Evolutionary conservation across 345 rosid genomes (phyloP).

Genomic region (Populus tremula): DNA sequence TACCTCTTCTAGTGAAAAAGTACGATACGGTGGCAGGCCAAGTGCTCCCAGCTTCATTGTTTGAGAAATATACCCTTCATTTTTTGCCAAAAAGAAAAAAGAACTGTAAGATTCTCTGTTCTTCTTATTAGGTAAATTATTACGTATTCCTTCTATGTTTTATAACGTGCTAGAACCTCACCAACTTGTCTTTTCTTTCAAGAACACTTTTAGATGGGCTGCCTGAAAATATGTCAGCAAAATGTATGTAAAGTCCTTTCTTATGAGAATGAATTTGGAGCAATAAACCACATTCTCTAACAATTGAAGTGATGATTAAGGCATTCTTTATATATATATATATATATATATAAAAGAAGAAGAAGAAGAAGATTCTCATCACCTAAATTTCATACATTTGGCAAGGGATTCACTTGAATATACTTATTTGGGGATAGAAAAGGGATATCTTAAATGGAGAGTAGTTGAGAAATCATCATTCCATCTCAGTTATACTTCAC

Average conservation of each 20-base stretch:
- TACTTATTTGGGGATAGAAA: not conserved
- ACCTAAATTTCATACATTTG: not conserved
- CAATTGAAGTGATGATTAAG: not conserved
- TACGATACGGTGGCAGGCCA: slow-evolving; percentile 80
- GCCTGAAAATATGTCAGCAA: not conserved
- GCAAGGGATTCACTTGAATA: not conserved
- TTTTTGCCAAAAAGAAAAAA: slow-evolving; percentile 1
- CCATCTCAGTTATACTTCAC: not conserved
- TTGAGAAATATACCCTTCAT: slow-evolving; percentile 81
- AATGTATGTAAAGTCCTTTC: not conserved
- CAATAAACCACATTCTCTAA: not conserved
- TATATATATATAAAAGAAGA: too few relatives aligned
- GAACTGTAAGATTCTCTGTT: not conserved
- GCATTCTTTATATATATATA: not conserved
- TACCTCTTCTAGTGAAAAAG: slow-evolving; percentile 81
- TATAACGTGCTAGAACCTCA: not conserved
- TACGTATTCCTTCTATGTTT: not conserved
- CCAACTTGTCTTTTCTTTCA: not conserved
- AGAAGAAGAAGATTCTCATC: not conserved
- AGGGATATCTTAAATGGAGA: not conserved
- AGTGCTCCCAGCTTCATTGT: slow-evolving; percentile 84
- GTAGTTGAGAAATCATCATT: not conserved
- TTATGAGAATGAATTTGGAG: not conserved
- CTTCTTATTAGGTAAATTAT: not conserved
- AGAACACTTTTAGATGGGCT: not conserved